These are phyloP conservation scores for Rhizopus delemar DNA, from an alignment of 371 early-diverging fungal species.

Conservation along the genomic window DNA sequence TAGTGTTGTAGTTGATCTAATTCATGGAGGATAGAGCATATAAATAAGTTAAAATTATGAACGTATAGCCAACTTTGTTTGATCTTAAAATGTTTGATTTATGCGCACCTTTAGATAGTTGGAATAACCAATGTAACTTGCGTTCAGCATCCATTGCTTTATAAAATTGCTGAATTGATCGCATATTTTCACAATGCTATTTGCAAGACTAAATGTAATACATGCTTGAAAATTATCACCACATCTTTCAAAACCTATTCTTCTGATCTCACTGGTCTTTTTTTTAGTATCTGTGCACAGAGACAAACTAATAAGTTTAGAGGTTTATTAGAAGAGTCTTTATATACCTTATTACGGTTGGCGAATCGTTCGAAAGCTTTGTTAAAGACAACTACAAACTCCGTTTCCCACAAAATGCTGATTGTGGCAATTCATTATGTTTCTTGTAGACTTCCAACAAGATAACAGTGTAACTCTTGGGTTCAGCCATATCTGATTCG, in stretches of 20 bases:
- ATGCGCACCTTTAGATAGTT: constrained; percentile 84
- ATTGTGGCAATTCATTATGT: constrained; percentile 72
- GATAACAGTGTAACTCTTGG: constrained; percentile 81
- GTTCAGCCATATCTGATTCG: constrained; percentile 57
- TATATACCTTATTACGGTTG: constrained; percentile 85
- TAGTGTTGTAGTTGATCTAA: too few relatives aligned
- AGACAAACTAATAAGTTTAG: constrained; percentile 86
- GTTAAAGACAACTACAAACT: constrained; percentile 87
- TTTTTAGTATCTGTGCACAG: constrained; percentile 81
- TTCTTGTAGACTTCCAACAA: constrained; percentile 79
- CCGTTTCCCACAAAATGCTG: constrained; percentile 84
- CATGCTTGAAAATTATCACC: constrained; percentile 81
- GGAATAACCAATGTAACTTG: constrained; percentile 90
- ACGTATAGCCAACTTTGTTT: constrained; percentile 69
- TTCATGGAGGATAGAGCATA: too few relatives aligned
- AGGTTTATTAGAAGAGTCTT: constrained; percentile 67
- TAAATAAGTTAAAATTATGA: too few relatives aligned
- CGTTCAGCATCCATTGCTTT: constrained; percentile 80
- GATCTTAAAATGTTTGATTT: constrained; percentile 78
- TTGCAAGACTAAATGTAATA: constrained; percentile 82
- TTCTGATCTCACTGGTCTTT: constrained; percentile 80
- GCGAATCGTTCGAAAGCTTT: constrained; percentile 91
- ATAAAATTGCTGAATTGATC: constrained; percentile 84
- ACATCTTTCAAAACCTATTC: constrained; percentile 84
- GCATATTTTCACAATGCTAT: constrained; percentile 75